A percentile compares a stretch with the other conserved stretches of the same genome.
Evolutionary conservation across 2,329 filamentous ascomycete genomes (phyloP).

Genomic region (Apiospora marii): DNA sequence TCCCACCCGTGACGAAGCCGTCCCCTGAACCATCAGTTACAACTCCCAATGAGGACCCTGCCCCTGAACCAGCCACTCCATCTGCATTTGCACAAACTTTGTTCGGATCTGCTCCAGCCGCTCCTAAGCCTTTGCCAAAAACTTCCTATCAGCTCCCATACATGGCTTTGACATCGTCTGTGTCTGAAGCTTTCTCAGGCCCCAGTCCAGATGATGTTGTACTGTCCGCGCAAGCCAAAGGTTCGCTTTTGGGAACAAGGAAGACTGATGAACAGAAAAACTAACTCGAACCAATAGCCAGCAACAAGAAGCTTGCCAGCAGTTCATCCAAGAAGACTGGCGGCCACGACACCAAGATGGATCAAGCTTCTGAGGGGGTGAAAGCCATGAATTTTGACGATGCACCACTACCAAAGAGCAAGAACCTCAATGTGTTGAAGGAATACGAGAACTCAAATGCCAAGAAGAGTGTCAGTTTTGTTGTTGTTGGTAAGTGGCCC

Average conservation of each 20-base stretch:
- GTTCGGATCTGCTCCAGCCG: conserved; percentile 49
- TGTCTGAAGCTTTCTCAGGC: conserved; percentile 74
- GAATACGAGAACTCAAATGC: conserved; percentile 78
- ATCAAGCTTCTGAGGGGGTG: conserved; percentile 42
- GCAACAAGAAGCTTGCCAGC: conserved; percentile 52
- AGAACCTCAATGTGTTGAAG: conserved; percentile 83
- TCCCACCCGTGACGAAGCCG: conserved; percentile 7
- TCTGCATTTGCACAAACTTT: conserved; percentile 65
- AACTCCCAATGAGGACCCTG: conserved; percentile 12
- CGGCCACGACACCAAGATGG: conserved; percentile 45
- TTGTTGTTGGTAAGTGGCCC: conserved; percentile 78
- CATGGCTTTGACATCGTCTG: conserved; percentile 55
- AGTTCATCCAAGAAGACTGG: conserved; percentile 50
- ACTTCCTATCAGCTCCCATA: conserved; percentile 57
- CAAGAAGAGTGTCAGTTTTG: conserved; percentile 88
- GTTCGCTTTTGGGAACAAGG: conserved; percentile 68
- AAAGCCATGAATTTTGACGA: conserved; percentile 57
- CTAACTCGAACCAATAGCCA: conserved; percentile 61
- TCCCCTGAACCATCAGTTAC: neutral
- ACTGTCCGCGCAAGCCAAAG: conserved; percentile 86
- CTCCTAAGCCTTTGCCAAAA: conserved; percentile 34
- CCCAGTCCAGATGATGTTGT: conserved; percentile 94
- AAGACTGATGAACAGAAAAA: conserved; percentile 54
- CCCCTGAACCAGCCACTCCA: conserved; percentile 43
- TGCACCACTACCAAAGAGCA: conserved; percentile 68